Percentiles rank a stretch among this genome's conserved stretches.
These are phyloP conservation scores for Phaeosphaeria sp. DNA, from an alignment of 2,329 filamentous ascomycete species.

Conservation along the genomic window DNA sequence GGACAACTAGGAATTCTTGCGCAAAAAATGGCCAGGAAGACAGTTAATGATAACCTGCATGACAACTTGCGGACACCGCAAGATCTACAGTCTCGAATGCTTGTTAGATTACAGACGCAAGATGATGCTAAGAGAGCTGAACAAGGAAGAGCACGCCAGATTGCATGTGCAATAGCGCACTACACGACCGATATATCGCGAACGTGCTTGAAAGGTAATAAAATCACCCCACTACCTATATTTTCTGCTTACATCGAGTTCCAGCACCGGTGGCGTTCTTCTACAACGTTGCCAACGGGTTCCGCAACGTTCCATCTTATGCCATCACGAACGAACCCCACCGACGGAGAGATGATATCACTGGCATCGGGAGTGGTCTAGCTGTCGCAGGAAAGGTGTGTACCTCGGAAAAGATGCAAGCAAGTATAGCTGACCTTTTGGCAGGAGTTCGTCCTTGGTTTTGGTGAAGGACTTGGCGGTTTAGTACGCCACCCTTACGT, in stretches of 20 bases:
- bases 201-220: conserved; percentile 15
- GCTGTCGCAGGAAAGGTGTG: conserved; percentile 69
- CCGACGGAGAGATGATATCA: conserved; percentile 47
- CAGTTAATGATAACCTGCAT: conserved; percentile 11
- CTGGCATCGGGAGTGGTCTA: conserved; percentile 73
- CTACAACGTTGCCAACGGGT: conserved; percentile 29
- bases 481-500: conserved; percentile 75
- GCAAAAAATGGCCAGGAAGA: conserved; percentile 23
- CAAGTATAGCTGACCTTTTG: not conserved
- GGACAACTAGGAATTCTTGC: conserved; percentile 18
- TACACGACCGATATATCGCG: conserved; percentile 19
- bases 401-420: too few species aligned
- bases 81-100: not conserved
- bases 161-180: conserved; percentile 19
- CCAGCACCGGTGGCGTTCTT: conserved; percentile 25
- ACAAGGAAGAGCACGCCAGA: conserved; percentile 17
- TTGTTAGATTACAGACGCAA: conserved; percentile 6
- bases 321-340: conserved; percentile 18
- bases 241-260: not conserved
- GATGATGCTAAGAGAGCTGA: conserved; percentile 12
- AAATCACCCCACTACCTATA: not conserved
- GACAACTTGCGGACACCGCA: conserved; percentile 10
- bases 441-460: conserved; percentile 71
- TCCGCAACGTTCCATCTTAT: conserved; percentile 25
- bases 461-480: conserved; percentile 79